Base-by-base conservation (phyloP, 2,329 filamentous ascomycete species). In the Spiromastix sp. region DNA sequence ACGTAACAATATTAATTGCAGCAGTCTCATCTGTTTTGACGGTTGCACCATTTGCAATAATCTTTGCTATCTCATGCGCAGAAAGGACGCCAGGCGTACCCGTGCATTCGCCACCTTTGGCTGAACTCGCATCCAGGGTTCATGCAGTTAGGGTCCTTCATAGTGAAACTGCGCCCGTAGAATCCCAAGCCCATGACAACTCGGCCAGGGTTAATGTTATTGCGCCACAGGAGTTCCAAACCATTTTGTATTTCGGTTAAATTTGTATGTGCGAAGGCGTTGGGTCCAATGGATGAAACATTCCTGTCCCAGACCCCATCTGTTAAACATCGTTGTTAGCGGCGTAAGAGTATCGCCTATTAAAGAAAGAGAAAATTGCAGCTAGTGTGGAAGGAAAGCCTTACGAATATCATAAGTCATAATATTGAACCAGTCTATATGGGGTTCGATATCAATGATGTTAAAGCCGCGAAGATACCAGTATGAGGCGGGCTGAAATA, bases 381-480 rank as follows among this genome's bases (percentile, higher is more conserved):
- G n/a, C 2, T 11, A 13, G 12, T 20, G 16, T 21, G 12, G 25
- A 11, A 38, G 10, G 19, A 10, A 4, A 36, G n/a, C n/a, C 35
- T 27, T 29, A 37, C 44, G 50, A 4, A 50, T 36, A 39, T 54
- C 52, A 22, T 54, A 55, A 7, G 46, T 43, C 49, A 55, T 54
- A n/a, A 48, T n/a, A 24, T 54, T 54, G 34, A 52, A 47, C 25
- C 36, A 54, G 29, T 51, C 46, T 1, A 52, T 17, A 22, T 35
- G 11, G 2, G 35, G 30, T 15, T 41, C 39, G 4, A 48, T 20
- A 1, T 20, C 25, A 0, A 30, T 19, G 26, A 55, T 34, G 29
- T 57, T 45, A 37, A 55, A 57, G 12, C 43, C 20, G 15, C 44
- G 45, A 11, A 59, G 39, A 37, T 57, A 55, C 51, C 50, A 55